Evolutionary conservation across 2,329 filamentous ascomycete genomes (phyloP).

Genomic region (Aspergillus sp.): DNA sequence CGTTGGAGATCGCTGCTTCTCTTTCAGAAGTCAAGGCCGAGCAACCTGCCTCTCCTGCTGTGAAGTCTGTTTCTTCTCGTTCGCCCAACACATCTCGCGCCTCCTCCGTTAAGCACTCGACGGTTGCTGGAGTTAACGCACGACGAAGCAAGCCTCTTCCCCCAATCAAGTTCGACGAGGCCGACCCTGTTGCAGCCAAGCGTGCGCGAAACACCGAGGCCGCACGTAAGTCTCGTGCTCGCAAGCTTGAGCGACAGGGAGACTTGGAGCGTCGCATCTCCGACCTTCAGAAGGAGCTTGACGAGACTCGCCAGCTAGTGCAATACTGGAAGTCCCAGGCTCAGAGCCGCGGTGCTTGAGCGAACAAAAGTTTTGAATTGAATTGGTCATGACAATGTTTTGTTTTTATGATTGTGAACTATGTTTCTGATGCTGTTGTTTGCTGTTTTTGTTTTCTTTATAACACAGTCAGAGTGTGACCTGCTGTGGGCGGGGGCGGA

Average conservation of each 20-base stretch:
- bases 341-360: constrained; percentile 20
- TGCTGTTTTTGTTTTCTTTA: constrained; percentile 20
- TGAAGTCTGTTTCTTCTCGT: constrained; percentile 40
- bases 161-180: constrained; percentile 73
- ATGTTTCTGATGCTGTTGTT: constrained; percentile 18
- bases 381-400: constrained; percentile 1
- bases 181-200: constrained; percentile 80
- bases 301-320: constrained; percentile 35
- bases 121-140: constrained; percentile 67
- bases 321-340: constrained; percentile 40
- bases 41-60: constrained; percentile 24
- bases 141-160: constrained; percentile 79
- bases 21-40: constrained; percentile 21
- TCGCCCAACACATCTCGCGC: constrained; percentile 40
- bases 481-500: constrained; percentile 35
- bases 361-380: constrained; percentile 17
- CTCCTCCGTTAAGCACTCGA: constrained; percentile 63
- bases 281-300: constrained; percentile 57
- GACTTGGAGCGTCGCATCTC: constrained; percentile 72
- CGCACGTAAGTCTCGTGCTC: constrained; percentile 86
- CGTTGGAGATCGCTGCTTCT: constrained; percentile 33
- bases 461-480: constrained; percentile 18
- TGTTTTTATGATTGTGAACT: constrained; percentile 8
- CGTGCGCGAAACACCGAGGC: constrained; percentile 91
- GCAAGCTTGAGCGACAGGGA: constrained; percentile 75